These are phyloP conservation scores for Xylaria multiplex DNA, from an alignment of 2,329 filamentous ascomycete species.

Conservation along the genomic window DNA sequence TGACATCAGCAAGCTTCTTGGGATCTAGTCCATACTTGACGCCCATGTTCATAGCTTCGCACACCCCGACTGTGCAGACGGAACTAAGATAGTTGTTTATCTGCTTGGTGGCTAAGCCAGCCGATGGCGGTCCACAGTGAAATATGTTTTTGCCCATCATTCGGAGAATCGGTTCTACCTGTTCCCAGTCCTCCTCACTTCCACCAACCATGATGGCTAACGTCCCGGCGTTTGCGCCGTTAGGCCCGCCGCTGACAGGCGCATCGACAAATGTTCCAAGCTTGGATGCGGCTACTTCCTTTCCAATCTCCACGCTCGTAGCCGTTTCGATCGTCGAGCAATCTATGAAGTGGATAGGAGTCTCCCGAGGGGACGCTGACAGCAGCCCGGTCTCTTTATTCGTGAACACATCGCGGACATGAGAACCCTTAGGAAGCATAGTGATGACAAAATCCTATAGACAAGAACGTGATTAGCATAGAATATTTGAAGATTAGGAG, in stretches of 20 bases:
- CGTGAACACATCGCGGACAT: slow-evolving; percentile 33
- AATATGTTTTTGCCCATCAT: slow-evolving; percentile 32
- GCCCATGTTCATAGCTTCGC: slow-evolving; percentile 35
- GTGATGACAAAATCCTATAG: slow-evolving; percentile 31
- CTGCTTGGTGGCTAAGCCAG: slow-evolving; percentile 31
- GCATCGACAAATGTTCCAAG: slow-evolving; percentile 32
- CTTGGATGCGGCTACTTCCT: slow-evolving; percentile 18
- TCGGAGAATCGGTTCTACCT: slow-evolving; percentile 22
- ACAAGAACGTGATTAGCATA: background rate
- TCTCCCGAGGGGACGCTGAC: slow-evolving; percentile 24
- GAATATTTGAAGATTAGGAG: background rate
- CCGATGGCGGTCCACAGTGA: slow-evolving; percentile 25
- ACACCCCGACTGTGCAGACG: slow-evolving; percentile 29
- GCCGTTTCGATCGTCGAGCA: slow-evolving; percentile 30
- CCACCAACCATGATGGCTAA: slow-evolving; percentile 32
- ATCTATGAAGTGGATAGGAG: slow-evolving; percentile 31
- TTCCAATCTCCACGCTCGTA: slow-evolving; percentile 29
- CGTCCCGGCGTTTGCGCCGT: slow-evolving; percentile 27
- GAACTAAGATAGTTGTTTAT: slow-evolving; percentile 35
- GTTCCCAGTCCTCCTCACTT: slow-evolving; percentile 27
- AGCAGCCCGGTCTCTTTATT: slow-evolving; percentile 26
- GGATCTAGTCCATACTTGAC: slow-evolving; percentile 31
- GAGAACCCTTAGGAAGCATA: slow-evolving; percentile 26
- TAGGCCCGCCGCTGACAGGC: slow-evolving; percentile 31
- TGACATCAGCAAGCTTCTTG: slow-evolving; percentile 29